Evolutionary conservation across 2,329 filamentous ascomycete species (phyloP), one percentile per base, ranked within the genome.

Genomic region (Ascochyta clinopodiicola): DNA sequence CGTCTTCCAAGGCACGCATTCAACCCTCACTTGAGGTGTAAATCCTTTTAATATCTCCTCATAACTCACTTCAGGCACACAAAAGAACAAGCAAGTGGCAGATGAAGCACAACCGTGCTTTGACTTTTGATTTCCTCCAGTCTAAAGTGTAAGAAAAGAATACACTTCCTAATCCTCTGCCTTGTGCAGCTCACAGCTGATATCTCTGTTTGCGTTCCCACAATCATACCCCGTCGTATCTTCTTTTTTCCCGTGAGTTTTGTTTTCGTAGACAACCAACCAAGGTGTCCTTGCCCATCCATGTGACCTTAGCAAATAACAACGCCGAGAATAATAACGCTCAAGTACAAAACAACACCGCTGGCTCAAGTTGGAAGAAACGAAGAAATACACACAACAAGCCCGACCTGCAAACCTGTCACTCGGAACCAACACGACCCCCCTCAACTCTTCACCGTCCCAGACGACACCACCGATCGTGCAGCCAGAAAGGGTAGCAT

Each of bases 361-460:
- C 36, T 34, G 24, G 27, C 31, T 27, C n/a, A 7, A 31, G 12
- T 13, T 9, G 25, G 34, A 48, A 34, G 36, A 40, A 27, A n/a
- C 15, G 25, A 35, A 36, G 31, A 45, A 42, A 49, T 36, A 36
- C n/a, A 35, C 24, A 31, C 39, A 44, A 48, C 44, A 44, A 45
- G 51, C 48, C 39, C 44, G 51, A 10, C 51, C 51, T 4, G 51
- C 51, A 25, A 34, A 44, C 34, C 44, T 48, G 40, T 38, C 48
- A 42, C 39, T 21, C 24, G 39, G 29, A 31, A 17, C 7, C 15
- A 42, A 42, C 27, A n/a, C 2, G 15, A 13, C n/a, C n/a, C 34
- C 15, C n/a, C 2, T 2, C 34, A 19, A 21, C 34, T 36, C 34
- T 36, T 36, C 34, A 19, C 34, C n/a, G 19, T 8, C 34, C 34